Evolutionary conservation across 495 filamentous ascomycete genomes (phyloP), one percentile per base, ranked within the genome.

Genomic region (Peziza echinospora): DNA sequence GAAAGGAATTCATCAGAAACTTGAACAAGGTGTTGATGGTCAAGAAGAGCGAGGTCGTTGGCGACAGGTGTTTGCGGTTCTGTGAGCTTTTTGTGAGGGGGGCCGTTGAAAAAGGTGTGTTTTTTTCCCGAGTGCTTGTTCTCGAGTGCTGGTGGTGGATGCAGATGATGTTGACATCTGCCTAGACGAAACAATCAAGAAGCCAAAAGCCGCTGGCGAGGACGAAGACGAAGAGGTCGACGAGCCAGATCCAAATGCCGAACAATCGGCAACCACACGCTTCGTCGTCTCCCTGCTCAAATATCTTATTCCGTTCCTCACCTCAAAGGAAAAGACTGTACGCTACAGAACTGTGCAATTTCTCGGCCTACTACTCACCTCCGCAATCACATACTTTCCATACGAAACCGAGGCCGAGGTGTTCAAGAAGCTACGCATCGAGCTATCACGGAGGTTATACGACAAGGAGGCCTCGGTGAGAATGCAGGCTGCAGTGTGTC

Each of bases 391-490:
- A 46, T 43, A 50, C 16, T 59, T 59, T 43, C 56, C 56, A 2
- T 50, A 43, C 28, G 56, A 53, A 5, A 80, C 92, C 51, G 82
- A 89, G 50, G 83, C 91, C 55, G 84, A 89, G 45, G 60, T 93
- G 40, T 96, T 92, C 60, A 72, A 84, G 54, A 72, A 79, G 41
- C 66, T 94, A 26, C 71, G 80, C 26, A 65, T 77, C 24, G 80
- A 77, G 2, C 66, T 99, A 19, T 57, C 86, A 34, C 86, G 82
- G 62, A 73, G 89, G 23, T 77, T 96, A 34, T 72, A 81, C 46
- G 89, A 99, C 61, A 96, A 93, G 60, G 89, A 99, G 60, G 68
- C 82, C 0, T 79, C 82, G 54, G 81, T 99, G 10, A 73, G 89
- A 26, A 80, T 87, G 9, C 89, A 99, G 62, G 91, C 89, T n/a